Percentiles rank a stretch among this genome's conserved stretches.
These are phyloP conservation scores for Xenosphaeropsis pyriputrescens DNA, from an alignment of 2,329 filamentous ascomycete genomes.

Conservation along the genomic window DNA sequence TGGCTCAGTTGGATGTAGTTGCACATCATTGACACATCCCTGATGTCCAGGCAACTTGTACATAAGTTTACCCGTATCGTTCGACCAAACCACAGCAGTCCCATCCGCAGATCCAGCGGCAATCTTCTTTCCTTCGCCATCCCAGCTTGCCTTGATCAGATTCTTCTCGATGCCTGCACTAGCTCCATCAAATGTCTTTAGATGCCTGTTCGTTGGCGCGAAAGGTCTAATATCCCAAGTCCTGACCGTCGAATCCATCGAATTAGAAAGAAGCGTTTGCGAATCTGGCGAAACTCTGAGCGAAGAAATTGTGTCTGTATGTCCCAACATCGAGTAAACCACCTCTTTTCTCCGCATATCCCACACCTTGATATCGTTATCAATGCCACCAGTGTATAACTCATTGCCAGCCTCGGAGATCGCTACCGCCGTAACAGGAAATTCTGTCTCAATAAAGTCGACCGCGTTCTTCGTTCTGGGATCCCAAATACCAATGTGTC, in stretches of 20 bases:
- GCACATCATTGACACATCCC: constrained; percentile 65
- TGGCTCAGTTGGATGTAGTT: constrained; percentile 78
- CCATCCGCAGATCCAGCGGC: constrained; percentile 83
- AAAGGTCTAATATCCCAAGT: constrained; percentile 97
- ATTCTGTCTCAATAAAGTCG: constrained; percentile 80
- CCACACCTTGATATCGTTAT: constrained; percentile 97
- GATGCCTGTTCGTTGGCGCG: constrained; percentile 71
- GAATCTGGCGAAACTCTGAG: constrained; percentile 85
- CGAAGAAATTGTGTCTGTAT: constrained; percentile 85
- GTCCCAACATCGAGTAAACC: constrained; percentile 76
- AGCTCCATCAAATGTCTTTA: constrained; percentile 87
- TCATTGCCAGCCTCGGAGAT: constrained; percentile 93
- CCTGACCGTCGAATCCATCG: constrained; percentile 84
- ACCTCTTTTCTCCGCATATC: constrained; percentile 85
- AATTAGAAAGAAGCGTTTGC: constrained; percentile 78
- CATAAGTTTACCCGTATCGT: constrained; percentile 71
- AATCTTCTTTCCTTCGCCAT: constrained; percentile 70
- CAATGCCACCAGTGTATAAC: constrained; percentile 86
- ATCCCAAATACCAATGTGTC: constrained; percentile 91
- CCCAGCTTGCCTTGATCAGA: constrained; percentile 81
- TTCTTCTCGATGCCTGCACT: constrained; percentile 83
- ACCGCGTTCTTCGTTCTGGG: constrained; percentile 78
- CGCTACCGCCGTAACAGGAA: constrained; percentile 81
- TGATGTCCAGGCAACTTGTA: constrained; percentile 95
- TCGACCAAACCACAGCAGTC: constrained; percentile 84